A percentile compares a stretch with the other conserved stretches of the same genome.
Conservation (phyloP, 495 filamentous ascomycete genomes). For the Tuber brumale region DNA sequence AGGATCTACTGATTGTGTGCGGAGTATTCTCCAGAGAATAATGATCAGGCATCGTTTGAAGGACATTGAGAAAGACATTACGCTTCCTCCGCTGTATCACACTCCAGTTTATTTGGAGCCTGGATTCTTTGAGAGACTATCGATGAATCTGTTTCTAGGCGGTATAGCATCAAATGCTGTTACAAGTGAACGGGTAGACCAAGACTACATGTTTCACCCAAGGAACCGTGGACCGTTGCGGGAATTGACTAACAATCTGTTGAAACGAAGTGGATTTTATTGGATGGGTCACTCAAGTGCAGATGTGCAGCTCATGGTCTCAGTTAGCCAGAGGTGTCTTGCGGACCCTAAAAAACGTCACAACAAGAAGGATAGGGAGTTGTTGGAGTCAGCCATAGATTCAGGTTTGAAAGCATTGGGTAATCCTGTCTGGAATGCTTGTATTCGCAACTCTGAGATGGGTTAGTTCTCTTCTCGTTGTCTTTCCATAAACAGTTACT, state of each 20-base stretch:
- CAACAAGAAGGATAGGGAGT: conserved; percentile 52
- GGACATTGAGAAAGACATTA: conserved; percentile 58
- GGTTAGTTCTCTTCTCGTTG: conserved; percentile 53
- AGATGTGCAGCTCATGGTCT: conserved; percentile 57
- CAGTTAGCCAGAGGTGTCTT: conserved; percentile 60
- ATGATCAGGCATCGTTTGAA: conserved; percentile 73
- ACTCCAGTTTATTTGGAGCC: conserved; percentile 68
- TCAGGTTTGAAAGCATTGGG: conserved; percentile 55
- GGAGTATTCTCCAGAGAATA: conserved; percentile 62
- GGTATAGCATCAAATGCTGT: conserved; percentile 77
- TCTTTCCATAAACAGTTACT: not conserved
- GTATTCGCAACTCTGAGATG: conserved; percentile 66
- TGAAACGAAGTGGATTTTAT: conserved; percentile 87
- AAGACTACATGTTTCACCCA: conserved; percentile 82
- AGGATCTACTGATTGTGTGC: conserved; percentile 58
- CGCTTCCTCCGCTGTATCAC: conserved; percentile 62
- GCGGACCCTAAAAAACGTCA: conserved; percentile 51
- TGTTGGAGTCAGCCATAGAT: conserved; percentile 57
- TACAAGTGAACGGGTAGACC: conserved; percentile 74
- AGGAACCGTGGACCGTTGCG: conserved; percentile 59
- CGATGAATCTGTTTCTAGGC: conserved; percentile 75
- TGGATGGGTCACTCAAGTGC: conserved; percentile 60
- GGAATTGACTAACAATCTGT: conserved; percentile 66
- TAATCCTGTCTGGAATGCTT: conserved; percentile 58
- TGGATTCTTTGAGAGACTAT: conserved; percentile 74